Base-by-base conservation (phyloP, 495 filamentous ascomycete species). In the Aspergillus wentii region DNA sequence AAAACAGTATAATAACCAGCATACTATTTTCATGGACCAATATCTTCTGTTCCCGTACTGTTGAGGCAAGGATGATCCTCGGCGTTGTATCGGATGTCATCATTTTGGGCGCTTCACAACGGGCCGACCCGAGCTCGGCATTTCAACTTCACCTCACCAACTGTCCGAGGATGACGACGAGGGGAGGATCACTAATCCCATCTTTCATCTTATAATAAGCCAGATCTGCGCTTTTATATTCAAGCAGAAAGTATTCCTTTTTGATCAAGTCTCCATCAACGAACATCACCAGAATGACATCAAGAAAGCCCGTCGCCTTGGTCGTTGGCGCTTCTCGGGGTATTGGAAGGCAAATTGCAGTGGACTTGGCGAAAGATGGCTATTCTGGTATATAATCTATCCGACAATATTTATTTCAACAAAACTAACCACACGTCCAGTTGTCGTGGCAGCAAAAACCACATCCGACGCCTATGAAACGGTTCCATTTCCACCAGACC, bases 391-490 rank as follows among this genome's bases (percentile, higher is more conserved):
- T 30, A 25, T 2, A n/a, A 15, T 22, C n/a, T 18, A 17, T 30
- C 25, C 33, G 23, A 9, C 15, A 17, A 38, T 16, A 13, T 13
- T 25, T 10, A 31, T 4, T 26, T 27, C 15, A 15, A 22, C 20
- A 25, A 30, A 35, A 43, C 39, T 21, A 38, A 52, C 2, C 31
- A 18, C 17, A 13, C 23, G 9, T 18, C 16, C 31, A 94, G 88
- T 92, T 35, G 79, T 90, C 46, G 75, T 91, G 8, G 76, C 84
- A 14, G 85, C 86, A n/a, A 92, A 90, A 57, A 82, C 80, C 30
- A 82, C 74, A 8, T 88, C 82, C 35, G 72, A 82, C 51, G 75
- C 82, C 15, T 53, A 53, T 41, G 66, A 56, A 36, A 58, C 63
- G 21, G 50, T 46, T 4, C 78, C 82, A 3, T 90, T 90, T 54